Evolutionary conservation across 2,329 filamentous ascomycete genomes (phyloP).

Genomic region (Emericellopsis atlantica): DNA sequence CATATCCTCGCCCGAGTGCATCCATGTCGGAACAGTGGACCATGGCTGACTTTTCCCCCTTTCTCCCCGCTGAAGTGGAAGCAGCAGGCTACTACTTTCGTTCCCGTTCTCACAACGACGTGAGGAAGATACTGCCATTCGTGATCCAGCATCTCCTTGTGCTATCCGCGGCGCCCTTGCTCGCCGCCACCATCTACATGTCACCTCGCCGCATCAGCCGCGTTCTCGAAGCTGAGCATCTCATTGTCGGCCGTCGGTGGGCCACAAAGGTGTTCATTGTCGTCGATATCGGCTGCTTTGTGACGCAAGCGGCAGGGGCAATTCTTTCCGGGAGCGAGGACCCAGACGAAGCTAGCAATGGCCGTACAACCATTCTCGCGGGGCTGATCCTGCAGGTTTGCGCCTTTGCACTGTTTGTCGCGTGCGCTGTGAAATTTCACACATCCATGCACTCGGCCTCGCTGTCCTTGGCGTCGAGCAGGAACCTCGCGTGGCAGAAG

Average conservation of each 20-base stretch:
- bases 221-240: conserved; percentile 18
- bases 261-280: conserved; percentile 31
- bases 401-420: conserved; percentile 35
- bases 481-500: conserved; percentile 17
- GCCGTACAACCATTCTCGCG: conserved; percentile 8
- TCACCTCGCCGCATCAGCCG: conserved; percentile 19
- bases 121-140: conserved; percentile 17
- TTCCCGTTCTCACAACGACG: conserved; percentile 24
- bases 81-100: conserved; percentile 32
- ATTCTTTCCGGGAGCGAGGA: conserved; percentile 10
- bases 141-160: conserved; percentile 23
- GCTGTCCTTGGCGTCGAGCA: conserved; percentile 8
- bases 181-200: conserved; percentile 29
- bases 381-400: conserved; percentile 36
- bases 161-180: conserved; percentile 23
- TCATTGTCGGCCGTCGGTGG: conserved; percentile 21
- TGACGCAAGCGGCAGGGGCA: conserved; percentile 24
- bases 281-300: conserved; percentile 28
- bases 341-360: conserved; percentile 4
- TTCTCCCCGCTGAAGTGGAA: conserved; percentile 15
- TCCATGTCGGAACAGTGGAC: background rate
- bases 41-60: background rate
- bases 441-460: conserved; percentile 22
- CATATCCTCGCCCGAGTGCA: background rate
- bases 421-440: conserved; percentile 28